A percentile compares a stretch with the other conserved stretches of the same genome.
phyloP scores from a whole-genome alignment of 352 stramenopile species.

The Pythium rhizo-oryzae region DNA sequence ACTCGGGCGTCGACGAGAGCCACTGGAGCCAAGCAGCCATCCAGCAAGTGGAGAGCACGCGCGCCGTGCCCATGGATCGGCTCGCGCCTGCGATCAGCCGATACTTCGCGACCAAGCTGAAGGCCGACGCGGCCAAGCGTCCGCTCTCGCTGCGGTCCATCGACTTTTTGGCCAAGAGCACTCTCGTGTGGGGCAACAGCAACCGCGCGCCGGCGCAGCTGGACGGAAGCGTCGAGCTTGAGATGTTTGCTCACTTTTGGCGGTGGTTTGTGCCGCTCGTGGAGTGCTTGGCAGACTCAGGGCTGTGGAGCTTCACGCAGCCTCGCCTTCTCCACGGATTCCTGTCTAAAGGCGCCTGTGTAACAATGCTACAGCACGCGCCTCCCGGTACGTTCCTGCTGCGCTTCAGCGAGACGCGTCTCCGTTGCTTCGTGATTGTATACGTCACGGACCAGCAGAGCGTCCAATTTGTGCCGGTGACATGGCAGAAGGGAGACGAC shows the following conservation, averaged over 20 bases:
- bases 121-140: conserved; percentile 61
- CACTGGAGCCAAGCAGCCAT: conserved; percentile 35
- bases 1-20: conserved; percentile 29
- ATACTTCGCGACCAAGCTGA: conserved; percentile 81
- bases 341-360: conserved; percentile 76
- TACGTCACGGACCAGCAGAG: conserved; percentile 62
- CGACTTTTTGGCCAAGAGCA: conserved; percentile 76
- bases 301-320: conserved; percentile 72
- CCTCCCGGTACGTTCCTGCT: conserved; percentile 78
- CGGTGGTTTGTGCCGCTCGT: conserved; percentile 71
- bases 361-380: conserved; percentile 72
- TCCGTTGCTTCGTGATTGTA: conserved; percentile 69
- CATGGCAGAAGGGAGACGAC: conserved; percentile 32
- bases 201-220: conserved; percentile 40
- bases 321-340: conserved; percentile 80
- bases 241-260: conserved; percentile 80
- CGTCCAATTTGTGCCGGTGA: conserved; percentile 80
- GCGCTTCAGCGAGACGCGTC: conserved; percentile 75
- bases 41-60: conserved; percentile 43
- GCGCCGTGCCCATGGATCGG: conserved; percentile 58
- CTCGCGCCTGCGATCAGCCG: conserved; percentile 67
- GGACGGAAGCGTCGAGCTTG: conserved; percentile 50
- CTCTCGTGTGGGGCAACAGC: conserved; percentile 59
- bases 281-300: conserved; percentile 61
- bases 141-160: conserved; percentile 75